phyloP scores from a whole-genome alignment of 148 eudicot species.

The Talinum fruticosum region DNA sequence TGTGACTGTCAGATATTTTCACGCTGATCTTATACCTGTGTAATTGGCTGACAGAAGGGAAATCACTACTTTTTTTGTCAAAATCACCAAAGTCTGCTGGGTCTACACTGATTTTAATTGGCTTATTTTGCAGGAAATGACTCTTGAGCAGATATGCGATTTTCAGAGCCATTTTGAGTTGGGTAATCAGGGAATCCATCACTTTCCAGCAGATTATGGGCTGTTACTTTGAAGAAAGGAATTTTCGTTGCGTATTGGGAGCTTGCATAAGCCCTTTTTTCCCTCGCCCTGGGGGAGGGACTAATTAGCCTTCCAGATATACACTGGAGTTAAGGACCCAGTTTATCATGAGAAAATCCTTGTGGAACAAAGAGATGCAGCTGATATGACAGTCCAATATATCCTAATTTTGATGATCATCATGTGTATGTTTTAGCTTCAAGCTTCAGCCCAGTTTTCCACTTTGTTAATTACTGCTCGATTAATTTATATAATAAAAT shows the following conservation, averaged over 20 bases:
- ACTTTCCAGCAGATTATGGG: constrained; percentile 14
- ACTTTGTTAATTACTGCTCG: too few relatives aligned
- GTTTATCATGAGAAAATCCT: too few relatives aligned
- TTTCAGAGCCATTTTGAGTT: constrained; percentile 6
- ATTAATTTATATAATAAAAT: too few relatives aligned
- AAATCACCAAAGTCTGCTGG: constrained; percentile 9
- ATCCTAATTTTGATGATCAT: too few relatives aligned
- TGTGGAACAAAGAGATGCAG: too few relatives aligned
- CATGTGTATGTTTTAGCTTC: too few relatives aligned
- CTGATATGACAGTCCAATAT: too few relatives aligned
- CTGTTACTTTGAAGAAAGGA: constrained; percentile 6
- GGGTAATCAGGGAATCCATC: constrained; percentile 9
- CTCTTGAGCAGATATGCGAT: not conserved
- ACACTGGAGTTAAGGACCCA: too few relatives aligned
- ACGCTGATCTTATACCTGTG: not conserved
- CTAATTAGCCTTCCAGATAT: not conserved
- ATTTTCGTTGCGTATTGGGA: constrained; percentile 9
- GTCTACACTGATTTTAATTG: constrained; percentile 11
- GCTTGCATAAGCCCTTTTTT: not conserved
- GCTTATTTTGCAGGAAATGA: constrained; percentile 31
- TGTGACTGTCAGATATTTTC: not conserved
- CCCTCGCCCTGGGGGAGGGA: not conserved
- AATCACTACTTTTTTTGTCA: not conserved
- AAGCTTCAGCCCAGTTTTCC: too few relatives aligned
- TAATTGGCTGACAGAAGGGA: constrained; percentile 12